phyloP scores from a whole-genome alignment of 73 alveolate genomes.

The Paramecium biaurelia region DNA sequence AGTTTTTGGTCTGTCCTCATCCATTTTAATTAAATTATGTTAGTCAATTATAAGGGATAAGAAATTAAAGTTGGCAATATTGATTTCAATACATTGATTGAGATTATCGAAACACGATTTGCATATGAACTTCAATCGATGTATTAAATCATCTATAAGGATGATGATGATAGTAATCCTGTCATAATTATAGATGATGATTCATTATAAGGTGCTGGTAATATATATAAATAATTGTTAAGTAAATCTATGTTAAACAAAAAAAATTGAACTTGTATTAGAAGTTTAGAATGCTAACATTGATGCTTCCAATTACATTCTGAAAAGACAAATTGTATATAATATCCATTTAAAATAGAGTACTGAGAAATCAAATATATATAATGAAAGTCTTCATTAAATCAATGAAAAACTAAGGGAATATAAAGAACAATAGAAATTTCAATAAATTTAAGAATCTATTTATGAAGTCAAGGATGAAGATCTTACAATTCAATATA shows the following conservation, averaged over 20 bases:
- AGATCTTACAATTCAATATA: neutral
- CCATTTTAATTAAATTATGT: neutral
- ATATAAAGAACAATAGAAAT: neutral
- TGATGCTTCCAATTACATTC: neutral
- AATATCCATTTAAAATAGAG: neutral
- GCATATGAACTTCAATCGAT: neutral
- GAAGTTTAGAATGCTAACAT: neutral
- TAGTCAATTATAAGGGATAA: neutral
- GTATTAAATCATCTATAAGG: neutral
- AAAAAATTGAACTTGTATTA: neutral
- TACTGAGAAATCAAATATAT: neutral
- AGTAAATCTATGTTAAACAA: neutral
- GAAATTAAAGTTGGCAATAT: neutral
- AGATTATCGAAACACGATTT: neutral
- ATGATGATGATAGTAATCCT: neutral
- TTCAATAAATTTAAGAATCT: neutral
- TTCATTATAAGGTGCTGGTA: neutral
- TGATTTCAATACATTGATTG: neutral
- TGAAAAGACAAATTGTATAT: neutral
- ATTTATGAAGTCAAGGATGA: neutral
- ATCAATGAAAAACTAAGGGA: neutral
- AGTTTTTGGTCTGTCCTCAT: constrained; percentile 2
- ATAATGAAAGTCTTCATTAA: neutral
- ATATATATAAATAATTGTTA: neutral
- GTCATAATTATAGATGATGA: neutral